Conservation (phyloP, 1,284 basidiomycete genomes). For the Leccinum insolens region DNA sequence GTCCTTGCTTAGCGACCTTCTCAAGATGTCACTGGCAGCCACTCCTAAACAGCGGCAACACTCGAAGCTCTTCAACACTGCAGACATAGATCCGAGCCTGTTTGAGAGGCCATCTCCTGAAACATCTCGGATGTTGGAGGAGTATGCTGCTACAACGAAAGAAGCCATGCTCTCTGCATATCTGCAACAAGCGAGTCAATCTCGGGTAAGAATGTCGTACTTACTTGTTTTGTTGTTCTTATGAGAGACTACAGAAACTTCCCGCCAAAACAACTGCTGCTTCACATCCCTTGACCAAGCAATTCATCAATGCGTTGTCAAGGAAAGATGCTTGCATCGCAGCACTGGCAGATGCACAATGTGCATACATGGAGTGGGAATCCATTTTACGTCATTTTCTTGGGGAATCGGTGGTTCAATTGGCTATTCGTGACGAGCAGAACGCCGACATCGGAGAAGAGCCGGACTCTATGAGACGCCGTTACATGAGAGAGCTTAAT, state of each 20-base stretch:
- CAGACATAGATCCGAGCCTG: neutral
- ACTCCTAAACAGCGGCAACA: neutral
- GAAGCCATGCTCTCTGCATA: neutral
- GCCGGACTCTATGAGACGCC: too few species aligned
- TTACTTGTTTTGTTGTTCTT: neutral
- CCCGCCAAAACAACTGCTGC: neutral
- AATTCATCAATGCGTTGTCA: neutral
- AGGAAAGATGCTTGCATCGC: neutral
- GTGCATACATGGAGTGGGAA: neutral
- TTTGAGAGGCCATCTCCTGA: neutral
- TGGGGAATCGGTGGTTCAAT: neutral
- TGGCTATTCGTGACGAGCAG: too few species aligned
- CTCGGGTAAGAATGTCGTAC: neutral
- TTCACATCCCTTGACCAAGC: neutral
- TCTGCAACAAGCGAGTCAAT: neutral
- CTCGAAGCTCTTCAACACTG: neutral
- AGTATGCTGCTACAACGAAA: neutral
- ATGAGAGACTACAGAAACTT: neutral
- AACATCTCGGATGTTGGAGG: neutral
- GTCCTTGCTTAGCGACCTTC: neutral
- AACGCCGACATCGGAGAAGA: too few species aligned
- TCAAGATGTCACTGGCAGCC: neutral
- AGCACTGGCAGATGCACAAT: neutral
- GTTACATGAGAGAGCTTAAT: too few species aligned
- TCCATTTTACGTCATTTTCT: neutral